Percentiles rank a stretch among this genome's conserved stretches.
Conservation (phyloP, 2,329 filamentous ascomycete genomes). For the Thelonectria discophora region DNA sequence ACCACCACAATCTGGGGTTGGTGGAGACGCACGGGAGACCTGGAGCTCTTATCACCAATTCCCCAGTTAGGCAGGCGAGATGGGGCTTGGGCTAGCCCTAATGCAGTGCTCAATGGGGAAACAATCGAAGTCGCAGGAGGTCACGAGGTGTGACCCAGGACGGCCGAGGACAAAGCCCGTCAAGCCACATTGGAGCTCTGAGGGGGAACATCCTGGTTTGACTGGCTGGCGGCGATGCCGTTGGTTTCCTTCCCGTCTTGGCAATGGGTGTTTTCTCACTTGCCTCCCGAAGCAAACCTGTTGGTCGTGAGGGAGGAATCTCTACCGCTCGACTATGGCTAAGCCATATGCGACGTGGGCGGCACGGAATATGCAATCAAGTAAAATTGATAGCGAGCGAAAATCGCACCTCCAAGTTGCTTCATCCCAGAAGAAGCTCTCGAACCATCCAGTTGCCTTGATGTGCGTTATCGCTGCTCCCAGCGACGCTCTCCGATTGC, state of each 20-base stretch:
- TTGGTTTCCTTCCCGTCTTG: too few relatives aligned
- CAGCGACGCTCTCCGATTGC: neutral
- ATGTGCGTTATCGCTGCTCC: neutral
- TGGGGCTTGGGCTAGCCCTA: neutral
- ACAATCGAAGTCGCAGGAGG: neutral
- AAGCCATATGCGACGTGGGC: neutral
- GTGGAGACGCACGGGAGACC: neutral
- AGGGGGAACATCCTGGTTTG: neutral
- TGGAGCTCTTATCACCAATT: neutral
- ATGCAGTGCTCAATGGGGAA: neutral
- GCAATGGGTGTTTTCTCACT: too few relatives aligned
- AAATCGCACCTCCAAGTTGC: neutral
- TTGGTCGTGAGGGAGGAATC: too few relatives aligned
- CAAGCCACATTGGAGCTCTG: neutral
- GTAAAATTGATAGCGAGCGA: neutral
- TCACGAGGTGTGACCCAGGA: neutral
- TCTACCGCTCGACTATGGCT: neutral
- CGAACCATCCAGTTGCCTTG: slow-evolving; percentile 2
- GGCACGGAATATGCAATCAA: neutral
- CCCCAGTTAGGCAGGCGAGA: slow-evolving; percentile 15
- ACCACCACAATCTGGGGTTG: neutral
- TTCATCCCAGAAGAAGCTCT: slow-evolving; percentile 12
- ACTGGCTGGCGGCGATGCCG: neutral
- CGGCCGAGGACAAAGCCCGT: neutral
- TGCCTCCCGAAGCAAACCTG: too few relatives aligned